phyloP scores from a whole-genome alignment of 305 asterid species.

The Fraxinus paxiana region DNA sequence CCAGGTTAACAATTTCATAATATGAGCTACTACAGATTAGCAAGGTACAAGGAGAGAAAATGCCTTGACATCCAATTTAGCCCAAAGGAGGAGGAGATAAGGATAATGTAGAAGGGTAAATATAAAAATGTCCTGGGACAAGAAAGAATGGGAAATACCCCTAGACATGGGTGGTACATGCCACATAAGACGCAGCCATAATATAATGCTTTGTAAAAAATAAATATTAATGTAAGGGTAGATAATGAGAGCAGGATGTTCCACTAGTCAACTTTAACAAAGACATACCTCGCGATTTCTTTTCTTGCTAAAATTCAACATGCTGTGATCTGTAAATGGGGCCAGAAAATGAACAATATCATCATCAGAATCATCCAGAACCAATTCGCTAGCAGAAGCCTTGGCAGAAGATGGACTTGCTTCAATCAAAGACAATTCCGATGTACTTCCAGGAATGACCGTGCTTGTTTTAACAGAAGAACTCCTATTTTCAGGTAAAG shows the following conservation, averaged over 20 bases:
- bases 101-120: neutral
- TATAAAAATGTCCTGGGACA: neutral
- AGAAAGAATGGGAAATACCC: neutral
- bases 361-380: conserved; percentile 29
- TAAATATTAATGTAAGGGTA: neutral
- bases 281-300: conserved; percentile 43
- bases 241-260: neutral
- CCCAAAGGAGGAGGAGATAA: neutral
- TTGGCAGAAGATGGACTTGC: conserved; percentile 28
- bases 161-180: neutral
- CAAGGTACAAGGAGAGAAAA: neutral
- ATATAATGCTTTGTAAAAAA: neutral
- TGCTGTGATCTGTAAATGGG: conserved; percentile 35
- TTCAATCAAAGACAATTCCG: conserved; percentile 23
- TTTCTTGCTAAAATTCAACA: conserved; percentile 17
- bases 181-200: neutral
- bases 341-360: conserved; percentile 39
- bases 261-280: neutral
- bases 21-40: neutral
- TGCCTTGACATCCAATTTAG: neutral
- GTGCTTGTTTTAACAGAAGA: conserved; percentile 14
- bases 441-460: conserved; percentile 19
- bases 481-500: conserved; percentile 14
- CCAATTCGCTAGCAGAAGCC: conserved; percentile 26
- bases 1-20: neutral